phyloP scores from a whole-genome alignment of 2,329 filamentous ascomycete genomes.

The Penicillium digitatum region DNA sequence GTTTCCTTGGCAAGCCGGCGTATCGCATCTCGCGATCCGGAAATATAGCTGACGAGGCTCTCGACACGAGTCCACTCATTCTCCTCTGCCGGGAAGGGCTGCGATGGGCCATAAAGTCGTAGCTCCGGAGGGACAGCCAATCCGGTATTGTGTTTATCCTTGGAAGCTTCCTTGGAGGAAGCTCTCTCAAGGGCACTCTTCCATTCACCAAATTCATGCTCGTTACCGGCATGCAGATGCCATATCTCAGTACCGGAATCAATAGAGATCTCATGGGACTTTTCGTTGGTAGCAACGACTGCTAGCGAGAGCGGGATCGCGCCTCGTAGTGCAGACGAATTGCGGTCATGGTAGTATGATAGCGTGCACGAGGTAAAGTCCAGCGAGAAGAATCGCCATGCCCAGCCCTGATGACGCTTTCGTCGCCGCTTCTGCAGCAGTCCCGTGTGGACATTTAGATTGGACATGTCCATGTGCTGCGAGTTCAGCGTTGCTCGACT shows the following conservation, averaged over 20 bases:
- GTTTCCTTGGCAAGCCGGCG: constrained; percentile 82
- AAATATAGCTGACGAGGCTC: constrained; percentile 75
- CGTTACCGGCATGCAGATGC: constrained; percentile 81
- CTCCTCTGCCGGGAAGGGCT: constrained; percentile 56
- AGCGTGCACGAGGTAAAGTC: constrained; percentile 92
- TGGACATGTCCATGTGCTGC: constrained; percentile 25
- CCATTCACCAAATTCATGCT: constrained; percentile 85
- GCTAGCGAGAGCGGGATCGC: constrained; percentile 89
- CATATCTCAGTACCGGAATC: constrained; percentile 96
- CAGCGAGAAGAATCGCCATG: constrained; percentile 88
- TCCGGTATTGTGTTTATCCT: constrained; percentile 25
- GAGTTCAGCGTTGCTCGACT: constrained; percentile 26
- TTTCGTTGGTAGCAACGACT: constrained; percentile 83
- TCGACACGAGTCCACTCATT: constrained; percentile 86
- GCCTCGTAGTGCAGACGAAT: constrained; percentile 85
- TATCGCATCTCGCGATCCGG: constrained; percentile 83
- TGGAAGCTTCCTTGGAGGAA: constrained; percentile 56
- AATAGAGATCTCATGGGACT: constrained; percentile 86
- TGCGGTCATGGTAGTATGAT: constrained; percentile 93
- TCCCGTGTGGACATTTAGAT: constrained; percentile 69
- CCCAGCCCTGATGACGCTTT: constrained; percentile 91
- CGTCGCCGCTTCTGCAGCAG: constrained; percentile 82
- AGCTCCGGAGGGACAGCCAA: constrained; percentile 20
- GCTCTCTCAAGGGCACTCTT: constrained; percentile 79
- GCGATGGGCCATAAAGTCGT: constrained; percentile 32